Conservation (phyloP, 441 rosid species). For the Raphanus hybrid region DNA sequence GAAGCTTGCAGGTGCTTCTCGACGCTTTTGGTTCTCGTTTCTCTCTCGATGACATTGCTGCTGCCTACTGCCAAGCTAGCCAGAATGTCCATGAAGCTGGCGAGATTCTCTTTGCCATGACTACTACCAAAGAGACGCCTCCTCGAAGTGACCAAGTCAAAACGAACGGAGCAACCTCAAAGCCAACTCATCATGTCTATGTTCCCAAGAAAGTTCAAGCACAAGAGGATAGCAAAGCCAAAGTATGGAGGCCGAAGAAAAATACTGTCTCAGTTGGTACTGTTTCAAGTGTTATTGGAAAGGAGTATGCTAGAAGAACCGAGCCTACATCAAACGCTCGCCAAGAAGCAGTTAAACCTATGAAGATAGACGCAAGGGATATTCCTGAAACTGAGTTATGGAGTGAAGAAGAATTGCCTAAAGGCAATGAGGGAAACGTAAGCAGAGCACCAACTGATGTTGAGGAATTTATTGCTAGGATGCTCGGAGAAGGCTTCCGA, state of each 20-base stretch:
- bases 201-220: slow-evolving; percentile 26
- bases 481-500: slow-evolving; percentile 69
- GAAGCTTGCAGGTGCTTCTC: slow-evolving; percentile 47
- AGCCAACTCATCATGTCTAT: slow-evolving; percentile 20
- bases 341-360: slow-evolving; percentile 51
- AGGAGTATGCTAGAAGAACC: slow-evolving; percentile 49
- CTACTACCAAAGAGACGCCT: slow-evolving; percentile 32
- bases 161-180: slow-evolving; percentile 36
- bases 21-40: slow-evolving; percentile 54
- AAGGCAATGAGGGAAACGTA: slow-evolving; percentile 18
- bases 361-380: slow-evolving; percentile 51
- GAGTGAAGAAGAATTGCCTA: slow-evolving; percentile 42
- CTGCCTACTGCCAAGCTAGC: slow-evolving; percentile 51
- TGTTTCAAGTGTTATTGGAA: slow-evolving; percentile 56
- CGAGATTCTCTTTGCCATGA: slow-evolving; percentile 52
- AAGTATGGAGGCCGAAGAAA: slow-evolving; percentile 44
- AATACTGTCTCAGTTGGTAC: slow-evolving; percentile 53
- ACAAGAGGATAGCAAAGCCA: slow-evolving; percentile 32
- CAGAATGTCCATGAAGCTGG: slow-evolving; percentile 47
- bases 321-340: slow-evolving; percentile 43
- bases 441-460: slow-evolving; percentile 42
- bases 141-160: slow-evolving; percentile 34
- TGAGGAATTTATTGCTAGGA: slow-evolving; percentile 56
- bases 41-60: slow-evolving; percentile 55
- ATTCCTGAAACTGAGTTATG: slow-evolving; percentile 52